phyloP scores from a whole-genome alignment of 129 eudicot species.

The Ambrosia trifida region DNA sequence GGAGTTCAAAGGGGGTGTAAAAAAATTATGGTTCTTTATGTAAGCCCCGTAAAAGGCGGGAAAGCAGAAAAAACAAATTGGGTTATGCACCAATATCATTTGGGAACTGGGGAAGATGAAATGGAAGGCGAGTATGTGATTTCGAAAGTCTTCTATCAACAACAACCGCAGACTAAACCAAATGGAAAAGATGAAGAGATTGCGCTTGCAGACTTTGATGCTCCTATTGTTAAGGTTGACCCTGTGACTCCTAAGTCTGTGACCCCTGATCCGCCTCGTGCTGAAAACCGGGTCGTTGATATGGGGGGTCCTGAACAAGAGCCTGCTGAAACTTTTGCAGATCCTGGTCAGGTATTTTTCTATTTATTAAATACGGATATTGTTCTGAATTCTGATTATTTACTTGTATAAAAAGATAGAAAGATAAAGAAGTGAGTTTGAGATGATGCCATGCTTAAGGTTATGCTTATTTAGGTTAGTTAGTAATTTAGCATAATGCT shows the following conservation, averaged over 20 bases:
- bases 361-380: background rate
- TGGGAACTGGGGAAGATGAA: slow-evolving; percentile 92
- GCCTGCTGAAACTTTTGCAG: slow-evolving; percentile 13
- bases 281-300: slow-evolving; percentile 47
- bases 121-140: slow-evolving; percentile 87
- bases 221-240: slow-evolving; percentile 45
- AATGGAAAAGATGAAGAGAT: slow-evolving; percentile 51
- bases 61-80: slow-evolving; percentile 93
- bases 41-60: slow-evolving; percentile 67
- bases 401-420: too few relatives aligned
- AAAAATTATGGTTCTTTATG: slow-evolving; percentile 94
- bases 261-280: slow-evolving; percentile 73
- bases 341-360: slow-evolving; percentile 48
- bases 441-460: too few relatives aligned
- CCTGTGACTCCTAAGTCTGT: slow-evolving; percentile 72
- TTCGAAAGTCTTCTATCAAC: slow-evolving; percentile 94
- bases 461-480: too few relatives aligned
- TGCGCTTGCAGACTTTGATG: slow-evolving; percentile 30
- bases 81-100: slow-evolving; percentile 99
- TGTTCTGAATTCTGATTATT: too few relatives aligned
- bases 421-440: too few relatives aligned
- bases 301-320: slow-evolving; percentile 44
- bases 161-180: slow-evolving; percentile 60
- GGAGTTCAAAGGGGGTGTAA: slow-evolving; percentile 83
- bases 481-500: too few relatives aligned